A percentile compares a stretch with the other conserved stretches of the same genome.
These are phyloP conservation scores for Dendrocalamus sinicus DNA, from an alignment of 176 grass and related monocot species.

Conservation along the genomic window DNA sequence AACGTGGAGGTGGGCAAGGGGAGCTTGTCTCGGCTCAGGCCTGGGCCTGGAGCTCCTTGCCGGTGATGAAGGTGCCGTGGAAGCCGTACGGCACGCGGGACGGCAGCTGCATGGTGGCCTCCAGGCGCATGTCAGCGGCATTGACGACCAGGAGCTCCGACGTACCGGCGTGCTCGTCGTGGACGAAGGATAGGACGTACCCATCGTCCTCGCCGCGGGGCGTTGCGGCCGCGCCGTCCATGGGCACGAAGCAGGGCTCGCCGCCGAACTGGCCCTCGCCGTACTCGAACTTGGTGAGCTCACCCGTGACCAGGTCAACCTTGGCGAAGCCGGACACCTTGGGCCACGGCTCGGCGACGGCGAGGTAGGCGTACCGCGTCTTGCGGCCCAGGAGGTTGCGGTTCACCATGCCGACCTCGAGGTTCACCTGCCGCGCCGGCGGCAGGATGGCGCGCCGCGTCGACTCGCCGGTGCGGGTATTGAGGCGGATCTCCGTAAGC, in stretches of 20 bases:
- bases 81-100: conserved; percentile 92
- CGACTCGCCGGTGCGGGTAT: conserved; percentile 69
- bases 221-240: conserved; percentile 3
- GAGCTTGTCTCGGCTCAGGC: conserved; percentile 44
- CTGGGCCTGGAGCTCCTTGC: conserved; percentile 64
- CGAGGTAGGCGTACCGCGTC: conserved; percentile 82
- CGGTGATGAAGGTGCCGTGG: conserved; percentile 84
- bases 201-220: conserved; percentile 81
- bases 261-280: conserved; percentile 74
- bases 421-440: conserved; percentile 64
- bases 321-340: conserved; percentile 96
- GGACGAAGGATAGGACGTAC: conserved; percentile 80
- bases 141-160: conserved; percentile 84
- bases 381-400: conserved; percentile 69
- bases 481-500: conserved; percentile 88
- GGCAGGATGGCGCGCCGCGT: conserved; percentile 65
- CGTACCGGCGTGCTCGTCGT: conserved; percentile 65
- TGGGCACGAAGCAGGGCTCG: conserved; percentile 87
- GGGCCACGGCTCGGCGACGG: conserved; percentile 92
- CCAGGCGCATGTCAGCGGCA: conserved; percentile 76
- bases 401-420: conserved; percentile 96
- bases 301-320: conserved; percentile 76
- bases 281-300: conserved; percentile 71
- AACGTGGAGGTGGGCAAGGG: conserved; percentile 36
- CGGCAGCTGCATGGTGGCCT: conserved; percentile 81